These are phyloP conservation scores for Apium graveolens DNA, from an alignment of 129 eudicot species.

Conservation along the genomic window DNA sequence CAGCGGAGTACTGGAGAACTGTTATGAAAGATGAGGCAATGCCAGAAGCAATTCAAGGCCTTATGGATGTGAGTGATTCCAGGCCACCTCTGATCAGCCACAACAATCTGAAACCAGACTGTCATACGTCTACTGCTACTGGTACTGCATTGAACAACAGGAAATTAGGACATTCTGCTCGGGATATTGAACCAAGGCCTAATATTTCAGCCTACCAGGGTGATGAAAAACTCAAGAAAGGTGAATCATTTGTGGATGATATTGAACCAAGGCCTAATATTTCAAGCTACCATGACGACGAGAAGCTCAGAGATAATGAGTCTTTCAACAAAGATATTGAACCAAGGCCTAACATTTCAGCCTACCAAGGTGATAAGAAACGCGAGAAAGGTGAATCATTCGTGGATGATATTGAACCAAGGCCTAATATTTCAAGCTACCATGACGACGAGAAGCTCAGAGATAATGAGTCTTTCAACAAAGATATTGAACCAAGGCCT, in stretches of 20 bases:
- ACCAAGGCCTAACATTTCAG: constrained; percentile 9
- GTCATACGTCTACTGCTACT: constrained; percentile 13
- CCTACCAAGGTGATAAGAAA: background rate
- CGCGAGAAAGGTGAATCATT: background rate
- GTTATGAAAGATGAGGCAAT: constrained; percentile 19
- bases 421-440: constrained; percentile 15
- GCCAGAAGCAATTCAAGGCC: constrained; percentile 26
- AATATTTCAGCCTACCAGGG: constrained; percentile 9
- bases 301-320: constrained; percentile 3
- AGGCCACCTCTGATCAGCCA: background rate
- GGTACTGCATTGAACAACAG: background rate
- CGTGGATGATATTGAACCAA: constrained; percentile 23
- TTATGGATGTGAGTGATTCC: background rate
- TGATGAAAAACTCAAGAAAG: constrained; percentile 6
- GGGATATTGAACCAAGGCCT: constrained; percentile 31
- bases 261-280: constrained; percentile 23
- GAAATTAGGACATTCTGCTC: background rate
- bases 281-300: constrained; percentile 10
- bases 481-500: constrained; percentile 29
- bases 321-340: constrained; percentile 6
- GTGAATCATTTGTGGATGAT: constrained; percentile 7
- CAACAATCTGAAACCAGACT: constrained; percentile 4
- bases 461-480: background rate
- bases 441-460: constrained; percentile 2
- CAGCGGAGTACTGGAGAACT: constrained; percentile 22